Base-by-base conservation (phyloP, 1,284 basidiomycete species). In the Ustilago cynodontis region DNA sequence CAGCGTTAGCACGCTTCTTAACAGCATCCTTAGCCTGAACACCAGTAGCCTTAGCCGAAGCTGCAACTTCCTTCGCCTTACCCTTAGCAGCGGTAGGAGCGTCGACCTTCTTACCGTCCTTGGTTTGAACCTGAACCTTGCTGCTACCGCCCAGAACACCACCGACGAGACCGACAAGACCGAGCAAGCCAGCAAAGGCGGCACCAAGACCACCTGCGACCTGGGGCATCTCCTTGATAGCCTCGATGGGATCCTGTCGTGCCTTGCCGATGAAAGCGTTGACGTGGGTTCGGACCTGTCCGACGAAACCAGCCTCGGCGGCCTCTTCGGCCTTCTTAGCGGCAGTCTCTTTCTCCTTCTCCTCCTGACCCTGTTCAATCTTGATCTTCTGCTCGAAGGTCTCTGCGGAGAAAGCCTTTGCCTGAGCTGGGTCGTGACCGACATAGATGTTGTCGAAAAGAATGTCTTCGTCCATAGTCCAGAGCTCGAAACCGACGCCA, bases 391-490 rank as follows among this genome's bases (percentile, higher is more conserved):
- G 33, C 18, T 73, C 71, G 47, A 84, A 85, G 6, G 82, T 83
- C 70, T 85, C 80, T 43, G 67, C 65, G 24, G 81, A 73, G 45
- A 85, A 79, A 52, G 62, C 59, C 51, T 77, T 80, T 29, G 84
- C 84, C 43, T 83, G 78, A 20, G 77, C 77, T 20, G 72, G 67
- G 31, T 75, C 73, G 81, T 84, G 81, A 51, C 84, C 79, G 39
- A 85, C 65, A 74, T 84, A 85, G 60, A 85, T 83, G 78, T 85
- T 85, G 77, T 85, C 83, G 41, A 85, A 85, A 14, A 82, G 79
- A 29, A 85, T 82, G 66, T 83, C 83, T 39, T 81, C 81, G 68
- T 84, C 83, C 82, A 85, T 84, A 22, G 83, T 84, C 84, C 84
- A 85, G 28, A 85, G 68, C 69, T 85, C 84, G 59, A 84, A 85